Evolutionary conservation across 1,284 basidiomycete species (phyloP).

Genomic region (Austroboletus novae-zelandiae): DNA sequence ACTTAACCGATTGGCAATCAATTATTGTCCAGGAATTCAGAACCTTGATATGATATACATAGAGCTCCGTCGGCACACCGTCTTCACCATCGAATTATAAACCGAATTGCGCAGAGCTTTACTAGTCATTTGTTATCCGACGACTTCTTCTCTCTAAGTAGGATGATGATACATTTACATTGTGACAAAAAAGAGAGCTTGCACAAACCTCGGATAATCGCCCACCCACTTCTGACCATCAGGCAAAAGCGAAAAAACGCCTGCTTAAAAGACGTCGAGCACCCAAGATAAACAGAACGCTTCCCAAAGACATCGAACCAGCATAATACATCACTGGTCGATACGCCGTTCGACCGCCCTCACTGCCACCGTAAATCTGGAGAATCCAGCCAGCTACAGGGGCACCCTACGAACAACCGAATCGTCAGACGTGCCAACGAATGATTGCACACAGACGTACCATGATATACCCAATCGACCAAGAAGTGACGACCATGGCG

Average conservation of each 20-base stretch:
- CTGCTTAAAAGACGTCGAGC: conserved; percentile 7
- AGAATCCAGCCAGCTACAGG: conserved; percentile 32
- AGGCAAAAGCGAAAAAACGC: conserved; percentile 16
- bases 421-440: not conserved
- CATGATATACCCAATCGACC: conserved; percentile 30
- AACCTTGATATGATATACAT: no score
- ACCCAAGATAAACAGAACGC: conserved; percentile 19
- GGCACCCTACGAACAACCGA: conserved; percentile 6
- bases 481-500: conserved; percentile 34
- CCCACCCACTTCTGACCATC: not conserved
- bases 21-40: no score
- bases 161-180: no score
- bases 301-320: conserved; percentile 26
- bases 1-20: no score
- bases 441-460: conserved; percentile 10
- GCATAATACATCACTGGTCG: conserved; percentile 34
- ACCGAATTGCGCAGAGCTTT: no score
- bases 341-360: conserved; percentile 22
- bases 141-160: no score
- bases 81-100: no score
- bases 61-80: no score
- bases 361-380: conserved; percentile 24
- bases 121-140: no score
- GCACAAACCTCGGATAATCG: not conserved
- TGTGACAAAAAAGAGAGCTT: no score